Conservation (phyloP, 331 rosid species). For the Arachis monticola region DNA sequence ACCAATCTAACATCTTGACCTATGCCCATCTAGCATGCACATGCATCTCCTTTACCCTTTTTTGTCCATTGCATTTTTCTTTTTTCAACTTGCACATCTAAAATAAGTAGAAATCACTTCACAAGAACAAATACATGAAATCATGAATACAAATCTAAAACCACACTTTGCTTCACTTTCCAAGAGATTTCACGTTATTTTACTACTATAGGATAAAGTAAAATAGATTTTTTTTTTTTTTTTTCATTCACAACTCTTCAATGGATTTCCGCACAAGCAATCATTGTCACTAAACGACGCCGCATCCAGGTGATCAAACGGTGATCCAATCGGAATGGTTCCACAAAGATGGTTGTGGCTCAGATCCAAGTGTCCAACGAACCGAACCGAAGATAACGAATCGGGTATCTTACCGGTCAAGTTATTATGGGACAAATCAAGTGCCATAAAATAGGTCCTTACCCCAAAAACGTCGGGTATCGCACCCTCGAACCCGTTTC, state of each 20-base stretch:
- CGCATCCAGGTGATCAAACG: slow-evolving; percentile 81
- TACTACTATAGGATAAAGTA: too few relatives aligned
- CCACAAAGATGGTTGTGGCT: slow-evolving; percentile 93
- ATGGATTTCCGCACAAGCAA: slow-evolving; percentile 88
- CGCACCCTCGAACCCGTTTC: slow-evolving; percentile 68
- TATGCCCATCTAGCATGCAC: slow-evolving; percentile 40
- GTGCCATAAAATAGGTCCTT: slow-evolving; percentile 75
- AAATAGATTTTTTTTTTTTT: too few relatives aligned
- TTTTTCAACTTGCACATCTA: background rate
- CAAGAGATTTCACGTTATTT: too few relatives aligned
- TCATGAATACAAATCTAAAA: slow-evolving; percentile 13
- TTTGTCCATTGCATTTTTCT: slow-evolving; percentile 18
- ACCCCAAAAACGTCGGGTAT: slow-evolving; percentile 75
- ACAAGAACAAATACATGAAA: slow-evolving; percentile 33
- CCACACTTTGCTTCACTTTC: slow-evolving; percentile 9
- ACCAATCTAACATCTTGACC: slow-evolving; percentile 28
- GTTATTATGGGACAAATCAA: slow-evolving; percentile 74
- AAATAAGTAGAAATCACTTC: slow-evolving; percentile 24
- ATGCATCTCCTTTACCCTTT: slow-evolving; percentile 36
- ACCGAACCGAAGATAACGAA: slow-evolving; percentile 68
- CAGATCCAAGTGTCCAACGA: slow-evolving; percentile 81
- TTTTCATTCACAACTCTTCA: slow-evolving; percentile 56
- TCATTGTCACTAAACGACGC: slow-evolving; percentile 78
- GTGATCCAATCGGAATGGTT: slow-evolving; percentile 78
- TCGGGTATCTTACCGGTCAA: slow-evolving; percentile 74